A percentile compares a stretch with the other conserved stretches of the same genome.
phyloP scores from a whole-genome alignment of 345 rosid genomes.

The Bretschneidera sinensis region DNA sequence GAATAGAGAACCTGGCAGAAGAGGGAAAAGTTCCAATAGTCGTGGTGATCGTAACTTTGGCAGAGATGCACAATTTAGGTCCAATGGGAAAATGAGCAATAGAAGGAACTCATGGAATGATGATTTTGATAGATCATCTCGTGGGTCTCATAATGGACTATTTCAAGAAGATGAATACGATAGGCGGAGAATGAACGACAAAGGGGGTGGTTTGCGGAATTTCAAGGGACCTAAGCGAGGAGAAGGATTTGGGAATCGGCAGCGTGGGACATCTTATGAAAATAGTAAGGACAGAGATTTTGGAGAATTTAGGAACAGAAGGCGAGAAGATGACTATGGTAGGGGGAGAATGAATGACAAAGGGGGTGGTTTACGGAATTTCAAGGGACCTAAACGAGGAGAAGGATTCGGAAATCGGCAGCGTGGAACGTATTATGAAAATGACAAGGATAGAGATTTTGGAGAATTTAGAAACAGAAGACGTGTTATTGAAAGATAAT shows the following conservation, averaged over 20 bases:
- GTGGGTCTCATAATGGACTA: conserved; percentile 24
- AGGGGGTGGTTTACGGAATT: not conserved
- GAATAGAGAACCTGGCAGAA: conserved; percentile 22
- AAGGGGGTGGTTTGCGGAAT: not conserved
- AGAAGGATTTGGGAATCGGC: not conserved
- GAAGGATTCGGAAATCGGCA: not conserved
- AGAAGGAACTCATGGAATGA: conserved; percentile 26
- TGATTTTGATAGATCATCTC: conserved; percentile 22
- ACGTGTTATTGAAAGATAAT: not conserved
- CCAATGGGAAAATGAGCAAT: conserved; percentile 28
- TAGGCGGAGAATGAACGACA: not conserved
- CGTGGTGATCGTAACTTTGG: conserved; percentile 21
- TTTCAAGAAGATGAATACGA: conserved; percentile 13
- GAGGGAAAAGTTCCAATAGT: conserved; percentile 29
- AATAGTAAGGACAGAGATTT: not conserved
- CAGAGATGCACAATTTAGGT: conserved; percentile 16
- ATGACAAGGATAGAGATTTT: not conserved
- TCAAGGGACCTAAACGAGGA: not conserved
- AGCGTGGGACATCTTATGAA: not conserved
- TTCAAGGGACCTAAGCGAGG: not conserved
- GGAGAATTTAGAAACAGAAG: not conserved
- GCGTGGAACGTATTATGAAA: not conserved
- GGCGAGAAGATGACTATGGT: conserved; percentile 11
- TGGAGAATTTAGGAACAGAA: not conserved
- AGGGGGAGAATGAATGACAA: not conserved